A percentile compares a stretch with the other conserved stretches of the same genome.
Evolutionary conservation across 75 land plant genomes (phyloP).

Genomic region (Chamaecyparis obtusa): DNA sequence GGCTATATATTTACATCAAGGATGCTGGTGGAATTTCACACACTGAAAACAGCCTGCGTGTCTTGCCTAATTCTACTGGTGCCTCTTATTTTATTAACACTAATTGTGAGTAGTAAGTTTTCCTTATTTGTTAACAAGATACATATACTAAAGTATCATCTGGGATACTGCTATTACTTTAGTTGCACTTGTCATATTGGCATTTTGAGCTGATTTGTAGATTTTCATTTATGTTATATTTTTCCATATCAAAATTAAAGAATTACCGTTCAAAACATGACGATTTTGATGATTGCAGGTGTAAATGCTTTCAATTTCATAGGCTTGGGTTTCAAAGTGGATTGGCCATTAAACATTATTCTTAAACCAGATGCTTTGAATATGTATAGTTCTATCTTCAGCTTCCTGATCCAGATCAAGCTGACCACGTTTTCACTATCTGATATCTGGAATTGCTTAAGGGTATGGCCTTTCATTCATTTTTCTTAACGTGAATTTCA

Average conservation of each 20-base stretch:
- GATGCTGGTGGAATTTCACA: conserved; percentile 10
- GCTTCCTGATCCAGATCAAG: conserved; percentile 67
- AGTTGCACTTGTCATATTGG: background rate
- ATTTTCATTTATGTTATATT: background rate
- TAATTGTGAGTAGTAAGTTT: background rate
- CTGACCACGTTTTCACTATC: conserved; percentile 66
- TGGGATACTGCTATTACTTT: background rate
- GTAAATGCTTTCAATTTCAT: conserved; percentile 72
- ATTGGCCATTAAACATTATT: conserved; percentile 84
- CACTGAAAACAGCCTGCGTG: background rate
- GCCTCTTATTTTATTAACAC: background rate
- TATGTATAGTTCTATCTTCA: conserved; percentile 73
- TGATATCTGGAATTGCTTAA: conserved; percentile 70
- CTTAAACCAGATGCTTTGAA: conserved; percentile 58
- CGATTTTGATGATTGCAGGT: conserved; percentile 39
- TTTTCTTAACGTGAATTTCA: background rate
- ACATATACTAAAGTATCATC: background rate
- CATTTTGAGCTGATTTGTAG: background rate
- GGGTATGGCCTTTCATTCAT: conserved; percentile 40
- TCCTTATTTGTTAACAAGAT: background rate
- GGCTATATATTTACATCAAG: conserved; percentile 47
- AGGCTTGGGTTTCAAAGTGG: conserved; percentile 78
- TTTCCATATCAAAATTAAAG: background rate
- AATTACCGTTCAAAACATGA: background rate
- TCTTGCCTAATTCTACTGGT: conserved; percentile 2